Evolutionary conservation across 2,329 filamentous ascomycete species (phyloP).

Genomic region (Byssochlamys sp.): DNA sequence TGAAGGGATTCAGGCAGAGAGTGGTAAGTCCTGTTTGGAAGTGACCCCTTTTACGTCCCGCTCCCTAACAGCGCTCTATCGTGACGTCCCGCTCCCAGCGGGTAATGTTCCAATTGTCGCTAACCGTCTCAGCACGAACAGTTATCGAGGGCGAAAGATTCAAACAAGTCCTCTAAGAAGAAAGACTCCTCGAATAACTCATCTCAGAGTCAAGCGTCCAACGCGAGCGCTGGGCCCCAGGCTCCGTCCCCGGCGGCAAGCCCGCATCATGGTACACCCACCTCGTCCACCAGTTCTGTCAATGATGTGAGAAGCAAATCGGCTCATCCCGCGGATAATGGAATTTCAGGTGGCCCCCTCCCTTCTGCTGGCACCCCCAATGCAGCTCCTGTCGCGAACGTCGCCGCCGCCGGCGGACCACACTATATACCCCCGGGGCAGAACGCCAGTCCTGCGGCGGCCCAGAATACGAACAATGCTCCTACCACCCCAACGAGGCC

Average conservation of each 20-base stretch:
- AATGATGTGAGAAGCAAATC: slow-evolving; percentile 80
- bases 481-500: slow-evolving; percentile 54
- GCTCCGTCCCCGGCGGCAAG: slow-evolving; percentile 50
- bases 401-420: slow-evolving; percentile 24
- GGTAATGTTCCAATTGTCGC: slow-evolving; percentile 18
- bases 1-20: slow-evolving; percentile 97
- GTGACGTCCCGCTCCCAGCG: neutral
- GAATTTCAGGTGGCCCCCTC: slow-evolving; percentile 19
- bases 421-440: slow-evolving; percentile 29
- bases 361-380: slow-evolving; percentile 15
- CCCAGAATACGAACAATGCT: slow-evolving; percentile 39
- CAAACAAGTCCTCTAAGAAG: slow-evolving; percentile 68
- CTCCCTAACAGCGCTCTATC: slow-evolving; percentile 6
- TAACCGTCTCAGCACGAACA: slow-evolving; percentile 57
- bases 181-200: slow-evolving; percentile 61
- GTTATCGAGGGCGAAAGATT: slow-evolving; percentile 84
- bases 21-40: slow-evolving; percentile 59
- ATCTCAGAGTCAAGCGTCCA: slow-evolving; percentile 58
- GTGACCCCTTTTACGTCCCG: slow-evolving; percentile 4
- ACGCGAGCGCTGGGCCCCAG: slow-evolving; percentile 32
- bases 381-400: slow-evolving; percentile 17
- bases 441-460: slow-evolving; percentile 19
- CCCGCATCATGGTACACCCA: slow-evolving; percentile 63
- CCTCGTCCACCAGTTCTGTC: slow-evolving; percentile 78
- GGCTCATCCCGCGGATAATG: slow-evolving; percentile 32